Evolutionary conservation across 331 rosid species (phyloP).

Genomic region (Rhamnella rubrinervis): DNA sequence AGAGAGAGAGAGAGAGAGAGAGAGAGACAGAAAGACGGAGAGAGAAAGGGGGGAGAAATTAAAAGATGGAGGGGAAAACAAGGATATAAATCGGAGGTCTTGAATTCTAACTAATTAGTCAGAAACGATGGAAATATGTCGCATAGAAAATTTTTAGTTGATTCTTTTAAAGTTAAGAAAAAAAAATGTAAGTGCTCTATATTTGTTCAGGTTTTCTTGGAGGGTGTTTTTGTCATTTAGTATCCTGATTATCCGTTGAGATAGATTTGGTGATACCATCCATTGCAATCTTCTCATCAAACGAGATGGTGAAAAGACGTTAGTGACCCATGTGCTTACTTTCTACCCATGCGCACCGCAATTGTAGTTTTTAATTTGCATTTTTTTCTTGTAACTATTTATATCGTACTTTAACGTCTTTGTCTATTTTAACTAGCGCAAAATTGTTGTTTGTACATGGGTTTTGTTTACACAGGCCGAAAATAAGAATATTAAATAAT

Average conservation of each 20-base stretch:
- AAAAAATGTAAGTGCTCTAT: neutral
- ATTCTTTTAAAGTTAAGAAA: neutral
- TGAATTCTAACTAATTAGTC: conserved; percentile 2
- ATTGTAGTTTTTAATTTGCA: neutral
- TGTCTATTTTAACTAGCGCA: neutral
- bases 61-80: too few species aligned
- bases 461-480: too few species aligned
- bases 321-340: conserved; percentile 30
- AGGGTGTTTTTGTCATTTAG: conserved; percentile 50
- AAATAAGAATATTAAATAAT: too few species aligned
- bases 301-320: conserved; percentile 39
- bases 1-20: neutral
- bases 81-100: neutral
- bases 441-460: neutral
- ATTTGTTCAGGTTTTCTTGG: neutral
- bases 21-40: neutral
- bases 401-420: neutral
- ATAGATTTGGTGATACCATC: conserved; percentile 28
- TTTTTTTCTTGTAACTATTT: neutral
- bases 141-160: neutral
- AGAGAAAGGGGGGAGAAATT: neutral
- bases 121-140: neutral
- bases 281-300: conserved; percentile 14
- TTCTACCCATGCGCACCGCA: neutral
- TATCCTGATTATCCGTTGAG: conserved; percentile 18